Conservation (phyloP, 2,329 filamentous ascomycete genomes). For the Verticillium isaacii region DNA sequence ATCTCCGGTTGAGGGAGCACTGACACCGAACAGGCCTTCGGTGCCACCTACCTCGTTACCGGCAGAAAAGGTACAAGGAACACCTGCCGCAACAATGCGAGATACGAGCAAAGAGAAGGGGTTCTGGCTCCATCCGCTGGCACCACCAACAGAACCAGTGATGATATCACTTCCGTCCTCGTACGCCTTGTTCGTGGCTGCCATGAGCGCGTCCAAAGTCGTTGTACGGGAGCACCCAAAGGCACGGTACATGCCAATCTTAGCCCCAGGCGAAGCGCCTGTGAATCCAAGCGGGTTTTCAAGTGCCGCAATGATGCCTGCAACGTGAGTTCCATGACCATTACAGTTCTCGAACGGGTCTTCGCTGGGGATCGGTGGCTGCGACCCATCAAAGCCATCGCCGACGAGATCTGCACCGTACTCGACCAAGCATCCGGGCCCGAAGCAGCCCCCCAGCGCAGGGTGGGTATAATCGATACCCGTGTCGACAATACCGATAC, state of each 20-base stretch:
- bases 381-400: conserved; percentile 23
- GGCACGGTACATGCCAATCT: conserved; percentile 31
- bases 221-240: conserved; percentile 26
- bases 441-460: conserved; percentile 42
- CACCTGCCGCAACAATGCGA: conserved; percentile 47
- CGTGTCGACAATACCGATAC: conserved; percentile 48
- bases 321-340: conserved; percentile 40
- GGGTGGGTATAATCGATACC: conserved; percentile 39
- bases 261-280: conserved; percentile 33
- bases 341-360: conserved; percentile 33
- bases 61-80: conserved; percentile 48
- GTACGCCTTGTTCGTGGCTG: conserved; percentile 32
- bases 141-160: conserved; percentile 45
- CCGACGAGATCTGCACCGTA: conserved; percentile 39
- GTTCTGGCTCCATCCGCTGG: conserved; percentile 47
- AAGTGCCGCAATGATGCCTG: conserved; percentile 39
- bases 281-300: conserved; percentile 28
- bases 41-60: conserved; percentile 39
- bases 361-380: conserved; percentile 24
- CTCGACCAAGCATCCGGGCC: conserved; percentile 36
- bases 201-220: conserved; percentile 31
- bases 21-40: conserved; percentile 43
- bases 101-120: conserved; percentile 44
- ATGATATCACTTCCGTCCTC: conserved; percentile 44
- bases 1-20: conserved; percentile 42